A percentile compares a stretch with the other conserved stretches of the same genome.
These are phyloP conservation scores for Plasmodium ovale DNA, from an alignment of 169 alveolate genomes.

Conservation along the genomic window DNA sequence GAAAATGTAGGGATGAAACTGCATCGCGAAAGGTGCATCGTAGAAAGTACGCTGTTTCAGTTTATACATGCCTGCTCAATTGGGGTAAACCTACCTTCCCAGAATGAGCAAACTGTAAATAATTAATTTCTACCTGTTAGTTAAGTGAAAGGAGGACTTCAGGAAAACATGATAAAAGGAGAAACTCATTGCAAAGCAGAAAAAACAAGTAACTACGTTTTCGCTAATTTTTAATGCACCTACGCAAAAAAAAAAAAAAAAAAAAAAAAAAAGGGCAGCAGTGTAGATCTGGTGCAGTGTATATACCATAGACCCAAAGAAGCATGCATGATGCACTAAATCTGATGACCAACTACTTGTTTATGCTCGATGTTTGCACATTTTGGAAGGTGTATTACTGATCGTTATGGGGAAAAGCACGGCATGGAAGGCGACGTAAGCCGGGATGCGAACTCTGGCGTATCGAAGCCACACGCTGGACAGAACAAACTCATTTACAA, in stretches of 20 bases:
- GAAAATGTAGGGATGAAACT: not conserved
- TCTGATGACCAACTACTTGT: no score
- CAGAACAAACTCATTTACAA: slow-evolving; percentile 33
- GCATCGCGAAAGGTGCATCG: no score
- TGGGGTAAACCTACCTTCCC: no score
- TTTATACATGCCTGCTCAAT: no score
- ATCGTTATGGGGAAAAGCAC: slow-evolving; percentile 11
- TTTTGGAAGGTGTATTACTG: not conserved
- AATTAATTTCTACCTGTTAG: slow-evolving; percentile 11
- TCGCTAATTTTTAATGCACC: slow-evolving; percentile 17
- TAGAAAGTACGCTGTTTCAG: no score
- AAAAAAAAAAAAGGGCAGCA: not conserved
- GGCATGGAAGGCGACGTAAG: slow-evolving; percentile 6
- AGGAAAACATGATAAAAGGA: slow-evolving; percentile 17
- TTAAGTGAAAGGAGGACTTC: slow-evolving; percentile 7
- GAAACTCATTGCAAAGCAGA: slow-evolving; percentile 10
- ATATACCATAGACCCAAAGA: no score
- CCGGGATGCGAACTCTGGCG: not conserved
- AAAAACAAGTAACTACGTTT: slow-evolving; percentile 15
- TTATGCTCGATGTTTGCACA: not conserved
- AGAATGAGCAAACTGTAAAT: not conserved
- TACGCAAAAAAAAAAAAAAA: slow-evolving; percentile 5
- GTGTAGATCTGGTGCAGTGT: no score
- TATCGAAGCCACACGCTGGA: slow-evolving; percentile 29
- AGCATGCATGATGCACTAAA: no score